These are phyloP conservation scores for Populus hybrid DNA, from an alignment of 441 rosid genomes.

Conservation along the genomic window DNA sequence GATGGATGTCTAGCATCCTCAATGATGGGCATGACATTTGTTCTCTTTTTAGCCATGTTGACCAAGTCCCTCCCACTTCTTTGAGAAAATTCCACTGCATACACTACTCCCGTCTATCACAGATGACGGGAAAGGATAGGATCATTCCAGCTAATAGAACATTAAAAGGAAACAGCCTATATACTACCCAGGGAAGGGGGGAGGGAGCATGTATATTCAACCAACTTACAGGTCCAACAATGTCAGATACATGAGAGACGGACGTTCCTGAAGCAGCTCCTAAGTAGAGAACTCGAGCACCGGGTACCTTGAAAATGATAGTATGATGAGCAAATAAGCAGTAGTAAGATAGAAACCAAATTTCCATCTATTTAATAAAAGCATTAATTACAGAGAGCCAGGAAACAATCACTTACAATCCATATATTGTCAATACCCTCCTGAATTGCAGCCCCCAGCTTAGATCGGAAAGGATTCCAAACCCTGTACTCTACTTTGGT, in stretches of 20 bases:
- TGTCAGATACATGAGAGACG: slow-evolving; percentile 83
- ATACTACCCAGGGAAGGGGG: neutral
- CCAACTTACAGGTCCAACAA: slow-evolving; percentile 82
- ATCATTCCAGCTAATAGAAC: neutral
- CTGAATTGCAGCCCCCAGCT: slow-evolving; percentile 85
- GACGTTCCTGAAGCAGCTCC: slow-evolving; percentile 22
- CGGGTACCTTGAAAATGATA: neutral
- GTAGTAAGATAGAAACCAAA: neutral
- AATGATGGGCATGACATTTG: slow-evolving; percentile 83
- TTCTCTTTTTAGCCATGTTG: slow-evolving; percentile 91
- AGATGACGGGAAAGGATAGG: neutral
- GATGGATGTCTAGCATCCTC: slow-evolving; percentile 95
- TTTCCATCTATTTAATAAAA: neutral
- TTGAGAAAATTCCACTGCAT: slow-evolving; percentile 91
- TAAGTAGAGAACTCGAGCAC: neutral
- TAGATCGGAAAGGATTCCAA: slow-evolving; percentile 94
- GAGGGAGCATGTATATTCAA: neutral
- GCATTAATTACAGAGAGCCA: neutral
- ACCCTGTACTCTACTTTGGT: slow-evolving; percentile 81
- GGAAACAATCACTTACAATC: slow-evolving; percentile 50
- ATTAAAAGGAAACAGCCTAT: neutral
- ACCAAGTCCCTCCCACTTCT: slow-evolving; percentile 94
- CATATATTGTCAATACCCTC: slow-evolving; percentile 93
- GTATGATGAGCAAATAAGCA: neutral
- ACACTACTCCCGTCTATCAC: slow-evolving; percentile 66